phyloP scores from a whole-genome alignment of 228 moss, liverwort and hornwort genomes.

The Sphagnum fallax region DNA sequence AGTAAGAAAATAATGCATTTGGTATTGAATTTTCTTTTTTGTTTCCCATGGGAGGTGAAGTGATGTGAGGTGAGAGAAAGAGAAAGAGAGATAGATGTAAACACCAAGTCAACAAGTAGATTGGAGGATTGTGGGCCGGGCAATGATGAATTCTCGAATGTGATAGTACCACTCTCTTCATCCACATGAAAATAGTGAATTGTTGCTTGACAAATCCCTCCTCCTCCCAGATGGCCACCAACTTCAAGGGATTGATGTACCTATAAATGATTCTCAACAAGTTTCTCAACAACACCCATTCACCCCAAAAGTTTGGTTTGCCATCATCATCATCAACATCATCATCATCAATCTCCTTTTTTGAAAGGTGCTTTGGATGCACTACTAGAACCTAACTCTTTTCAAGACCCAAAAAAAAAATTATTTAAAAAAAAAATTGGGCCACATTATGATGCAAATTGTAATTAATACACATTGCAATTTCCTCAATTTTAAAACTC shows the following conservation, averaged over 20 bases:
- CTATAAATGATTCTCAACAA: conserved; percentile 8
- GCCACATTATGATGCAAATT: too few species aligned
- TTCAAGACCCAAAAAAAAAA: too few species aligned
- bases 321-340: too few species aligned
- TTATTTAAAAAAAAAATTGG: too few species aligned
- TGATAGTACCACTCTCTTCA: conserved; percentile 21
- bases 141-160: conserved; percentile 28
- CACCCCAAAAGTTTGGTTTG: too few species aligned
- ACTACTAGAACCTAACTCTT: too few species aligned
- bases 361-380: too few species aligned
- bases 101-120: conserved; percentile 46
- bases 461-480: too few species aligned
- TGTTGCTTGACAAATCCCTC: conserved; percentile 35
- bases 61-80: not conserved
- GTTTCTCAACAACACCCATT: not conserved
- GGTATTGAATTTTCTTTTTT: not conserved
- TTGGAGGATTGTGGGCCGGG: conserved; percentile 53
- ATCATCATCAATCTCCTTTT: too few species aligned
- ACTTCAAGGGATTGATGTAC: conserved; percentile 41
- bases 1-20: too few species aligned
- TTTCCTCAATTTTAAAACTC: too few species aligned
- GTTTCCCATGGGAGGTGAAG: not conserved
- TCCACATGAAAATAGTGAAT: conserved; percentile 43
- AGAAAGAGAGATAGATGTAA: not conserved
- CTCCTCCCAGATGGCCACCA: conserved; percentile 33